Conservation (phyloP, 2,329 filamentous ascomycete species). For the Pestalotiopsis sp. region DNA sequence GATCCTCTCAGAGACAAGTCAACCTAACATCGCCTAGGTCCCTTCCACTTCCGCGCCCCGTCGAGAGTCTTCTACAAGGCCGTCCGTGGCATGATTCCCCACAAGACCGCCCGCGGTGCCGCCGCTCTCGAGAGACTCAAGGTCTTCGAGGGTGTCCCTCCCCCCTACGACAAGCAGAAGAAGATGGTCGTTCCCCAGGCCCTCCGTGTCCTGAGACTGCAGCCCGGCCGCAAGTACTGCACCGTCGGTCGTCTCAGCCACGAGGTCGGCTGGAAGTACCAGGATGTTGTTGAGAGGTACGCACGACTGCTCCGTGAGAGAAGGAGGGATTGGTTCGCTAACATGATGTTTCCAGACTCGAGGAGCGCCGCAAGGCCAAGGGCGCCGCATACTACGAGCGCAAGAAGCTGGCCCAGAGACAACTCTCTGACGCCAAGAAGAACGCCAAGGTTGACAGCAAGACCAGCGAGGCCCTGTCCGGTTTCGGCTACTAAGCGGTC, state of each 20-base stretch:
- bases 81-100: slow-evolving; percentile 99
- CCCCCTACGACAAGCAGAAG: slow-evolving; percentile 99
- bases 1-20: neutral
- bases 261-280: slow-evolving; percentile 99
- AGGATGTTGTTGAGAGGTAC: slow-evolving; percentile 97
- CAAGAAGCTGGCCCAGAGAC: slow-evolving; percentile 95
- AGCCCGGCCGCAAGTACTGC: slow-evolving; percentile 99
- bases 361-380: slow-evolving; percentile 99
- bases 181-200: slow-evolving; percentile 99
- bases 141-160: slow-evolving; percentile 99
- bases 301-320: slow-evolving; percentile 30
- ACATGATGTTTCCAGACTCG: slow-evolving; percentile 65
- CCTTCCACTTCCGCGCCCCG: slow-evolving; percentile 99
- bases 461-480: slow-evolving; percentile 84
- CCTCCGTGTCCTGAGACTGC: slow-evolving; percentile 91
- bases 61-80: slow-evolving; percentile 99
- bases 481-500: slow-evolving; percentile 78
- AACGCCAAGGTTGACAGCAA: slow-evolving; percentile 82
- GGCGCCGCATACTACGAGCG: slow-evolving; percentile 98
- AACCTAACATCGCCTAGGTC: slow-evolving; percentile 59
- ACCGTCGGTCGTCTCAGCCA: slow-evolving; percentile 96
- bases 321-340: slow-evolving; percentile 16
- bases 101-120: slow-evolving; percentile 98
- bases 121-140: slow-evolving; percentile 98
- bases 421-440: slow-evolving; percentile 92